These are phyloP conservation scores for Digitaria exilis DNA, from an alignment of 202 grass and related monocot species.

Conservation along the genomic window DNA sequence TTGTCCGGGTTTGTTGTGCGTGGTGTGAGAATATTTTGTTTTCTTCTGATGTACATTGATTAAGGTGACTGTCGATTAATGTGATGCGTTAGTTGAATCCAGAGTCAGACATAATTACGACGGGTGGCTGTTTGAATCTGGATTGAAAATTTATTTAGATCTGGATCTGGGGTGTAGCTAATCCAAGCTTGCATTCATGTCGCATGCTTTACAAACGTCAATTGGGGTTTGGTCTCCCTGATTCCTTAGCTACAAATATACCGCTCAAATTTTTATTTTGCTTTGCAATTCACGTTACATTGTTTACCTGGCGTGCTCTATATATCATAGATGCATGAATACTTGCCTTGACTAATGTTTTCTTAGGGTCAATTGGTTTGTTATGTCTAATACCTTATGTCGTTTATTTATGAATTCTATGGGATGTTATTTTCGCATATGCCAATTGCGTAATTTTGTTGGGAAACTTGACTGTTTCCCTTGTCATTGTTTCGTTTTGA, in stretches of 20 bases:
- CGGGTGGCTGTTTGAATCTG: not conserved
- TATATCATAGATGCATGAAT: not conserved
- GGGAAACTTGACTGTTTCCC: not conserved
- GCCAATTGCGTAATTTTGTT: not conserved
- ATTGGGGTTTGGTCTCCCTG: not conserved
- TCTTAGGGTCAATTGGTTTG: not conserved
- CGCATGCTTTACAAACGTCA: not conserved
- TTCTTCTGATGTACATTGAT: not conserved
- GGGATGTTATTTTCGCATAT: not conserved
- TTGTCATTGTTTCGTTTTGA: not conserved
- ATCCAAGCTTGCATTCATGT: not conserved
- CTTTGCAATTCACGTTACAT: not conserved
- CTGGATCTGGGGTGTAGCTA: not conserved
- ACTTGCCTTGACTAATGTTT: not conserved
- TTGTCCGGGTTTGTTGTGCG: not conserved
- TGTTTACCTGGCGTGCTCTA: not conserved
- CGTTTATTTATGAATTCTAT: not conserved
- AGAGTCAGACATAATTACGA: not conserved
- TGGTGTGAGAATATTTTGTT: not conserved
- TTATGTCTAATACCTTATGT: not conserved
- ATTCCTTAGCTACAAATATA: not conserved
- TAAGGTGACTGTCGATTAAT: not conserved
- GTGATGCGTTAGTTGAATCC: conserved; percentile 14
- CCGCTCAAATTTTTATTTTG: not conserved
- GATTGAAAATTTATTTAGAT: conserved; percentile 21